Conservation (phyloP, 257 asterid species). For the Eucommia ulmoides region DNA sequence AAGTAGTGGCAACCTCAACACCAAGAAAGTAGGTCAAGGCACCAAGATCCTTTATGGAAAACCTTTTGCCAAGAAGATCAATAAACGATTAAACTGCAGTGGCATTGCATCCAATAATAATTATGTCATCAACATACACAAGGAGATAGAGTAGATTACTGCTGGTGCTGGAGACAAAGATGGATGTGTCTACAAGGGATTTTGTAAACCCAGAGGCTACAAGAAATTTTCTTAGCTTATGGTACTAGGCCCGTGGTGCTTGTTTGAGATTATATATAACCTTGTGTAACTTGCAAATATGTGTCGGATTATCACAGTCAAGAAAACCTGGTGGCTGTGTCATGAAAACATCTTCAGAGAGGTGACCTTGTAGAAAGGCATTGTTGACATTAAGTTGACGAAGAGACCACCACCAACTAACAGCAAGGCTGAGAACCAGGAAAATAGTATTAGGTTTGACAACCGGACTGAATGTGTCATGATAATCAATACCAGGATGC, state of each 20-base stretch:
- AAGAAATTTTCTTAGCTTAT: background rate
- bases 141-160: background rate
- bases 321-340: background rate
- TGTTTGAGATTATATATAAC: background rate
- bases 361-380: background rate
- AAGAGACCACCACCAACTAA: background rate
- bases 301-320: background rate
- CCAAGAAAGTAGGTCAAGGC: background rate
- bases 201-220: background rate
- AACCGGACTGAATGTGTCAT: background rate
- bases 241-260: background rate
- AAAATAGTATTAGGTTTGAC: background rate
- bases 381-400: background rate
- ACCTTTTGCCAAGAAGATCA: background rate
- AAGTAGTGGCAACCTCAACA: background rate
- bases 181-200: background rate
- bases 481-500: background rate
- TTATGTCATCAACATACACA: background rate
- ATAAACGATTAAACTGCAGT: background rate
- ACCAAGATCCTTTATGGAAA: background rate
- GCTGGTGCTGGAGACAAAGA: background rate
- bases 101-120: background rate
- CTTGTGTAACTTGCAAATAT: background rate
- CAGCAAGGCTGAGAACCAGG: background rate
- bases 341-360: background rate